Conservation (phyloP, 176 grass and related monocot species). For the Tuctoria greenei region DNA sequence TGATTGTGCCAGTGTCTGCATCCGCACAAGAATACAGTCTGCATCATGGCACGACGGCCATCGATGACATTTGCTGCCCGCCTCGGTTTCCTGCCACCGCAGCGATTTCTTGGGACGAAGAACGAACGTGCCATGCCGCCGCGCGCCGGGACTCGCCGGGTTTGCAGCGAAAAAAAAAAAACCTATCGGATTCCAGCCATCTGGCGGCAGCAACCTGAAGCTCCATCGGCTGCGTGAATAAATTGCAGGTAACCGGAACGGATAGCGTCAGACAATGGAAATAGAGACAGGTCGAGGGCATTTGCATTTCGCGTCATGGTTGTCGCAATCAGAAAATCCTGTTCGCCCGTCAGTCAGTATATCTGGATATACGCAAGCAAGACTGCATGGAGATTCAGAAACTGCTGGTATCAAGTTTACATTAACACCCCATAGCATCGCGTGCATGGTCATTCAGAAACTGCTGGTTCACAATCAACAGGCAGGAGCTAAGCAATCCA, state of each 20-base stretch:
- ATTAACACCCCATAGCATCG: background rate
- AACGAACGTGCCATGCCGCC: conserved; percentile 44
- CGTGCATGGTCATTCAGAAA: background rate
- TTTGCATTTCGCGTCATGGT: background rate
- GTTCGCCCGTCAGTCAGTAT: background rate
- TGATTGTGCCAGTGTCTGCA: conserved; percentile 29
- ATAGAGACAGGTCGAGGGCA: background rate
- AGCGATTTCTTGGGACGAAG: conserved; percentile 55
- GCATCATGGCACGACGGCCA: background rate
- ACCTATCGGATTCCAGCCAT: background rate
- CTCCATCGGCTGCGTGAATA: conserved; percentile 2
- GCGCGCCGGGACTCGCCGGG: conserved; percentile 29
- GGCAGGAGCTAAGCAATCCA: background rate
- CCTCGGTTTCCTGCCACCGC: conserved; percentile 32
- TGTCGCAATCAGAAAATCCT: background rate
- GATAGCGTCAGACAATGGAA: background rate
- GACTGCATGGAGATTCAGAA: too few species aligned
- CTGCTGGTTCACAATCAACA: background rate
- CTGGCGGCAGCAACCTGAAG: conserved; percentile 24
- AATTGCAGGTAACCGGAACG: background rate
- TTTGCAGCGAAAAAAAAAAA: conserved; percentile 1
- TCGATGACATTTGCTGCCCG: conserved; percentile 19
- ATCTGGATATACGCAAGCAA: too few species aligned
- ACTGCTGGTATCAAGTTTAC: too few species aligned
- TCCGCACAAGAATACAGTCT: conserved; percentile 24